Percentiles rank a stretch among this genome's conserved stretches.
These are phyloP conservation scores for Barnettozyma vustinii DNA, from an alignment of 805 yeast species.

Conservation along the genomic window DNA sequence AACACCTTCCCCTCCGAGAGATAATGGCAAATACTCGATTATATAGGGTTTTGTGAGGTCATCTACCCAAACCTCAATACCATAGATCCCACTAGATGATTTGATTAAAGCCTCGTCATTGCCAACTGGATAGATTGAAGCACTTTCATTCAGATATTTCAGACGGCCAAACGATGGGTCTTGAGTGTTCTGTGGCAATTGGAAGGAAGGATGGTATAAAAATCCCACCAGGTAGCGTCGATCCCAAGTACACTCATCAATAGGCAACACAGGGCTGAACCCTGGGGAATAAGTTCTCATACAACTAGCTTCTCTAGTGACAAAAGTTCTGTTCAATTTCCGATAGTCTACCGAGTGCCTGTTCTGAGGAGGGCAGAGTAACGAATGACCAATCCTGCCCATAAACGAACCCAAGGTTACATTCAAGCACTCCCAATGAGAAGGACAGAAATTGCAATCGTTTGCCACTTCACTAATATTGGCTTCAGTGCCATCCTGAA, in stretches of 20 bases:
- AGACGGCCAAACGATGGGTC: constrained; percentile 36
- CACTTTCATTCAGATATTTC: constrained; percentile 27
- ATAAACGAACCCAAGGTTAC: constrained; percentile 88
- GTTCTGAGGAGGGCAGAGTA: constrained; percentile 89
- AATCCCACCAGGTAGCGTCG: constrained; percentile 73
- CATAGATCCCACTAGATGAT: constrained; percentile 63
- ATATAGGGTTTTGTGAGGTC: constrained; percentile 39
- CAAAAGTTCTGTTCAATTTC: constrained; percentile 74
- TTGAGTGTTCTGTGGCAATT: constrained; percentile 56
- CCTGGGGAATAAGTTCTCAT: constrained; percentile 46
- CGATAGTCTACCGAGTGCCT: constrained; percentile 68
- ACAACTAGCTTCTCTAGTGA: constrained; percentile 61
- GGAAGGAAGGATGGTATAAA: constrained; percentile 74
- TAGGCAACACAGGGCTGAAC: constrained; percentile 43
- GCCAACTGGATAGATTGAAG: constrained; percentile 43
- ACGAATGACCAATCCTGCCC: constrained; percentile 90
- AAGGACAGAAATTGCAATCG: constrained; percentile 78
- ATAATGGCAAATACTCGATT: constrained; percentile 53
- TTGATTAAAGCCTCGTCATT: constrained; percentile 39
- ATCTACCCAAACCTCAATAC: constrained; percentile 60
- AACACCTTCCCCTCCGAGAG: constrained; percentile 57
- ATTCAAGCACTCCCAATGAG: constrained; percentile 85
- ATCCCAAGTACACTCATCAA: constrained; percentile 84
- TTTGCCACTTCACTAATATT: constrained; percentile 76
- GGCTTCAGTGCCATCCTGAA: constrained; percentile 68